Conservation (phyloP, 73 alveolate species). For the Tetrahymena borealis region DNA sequence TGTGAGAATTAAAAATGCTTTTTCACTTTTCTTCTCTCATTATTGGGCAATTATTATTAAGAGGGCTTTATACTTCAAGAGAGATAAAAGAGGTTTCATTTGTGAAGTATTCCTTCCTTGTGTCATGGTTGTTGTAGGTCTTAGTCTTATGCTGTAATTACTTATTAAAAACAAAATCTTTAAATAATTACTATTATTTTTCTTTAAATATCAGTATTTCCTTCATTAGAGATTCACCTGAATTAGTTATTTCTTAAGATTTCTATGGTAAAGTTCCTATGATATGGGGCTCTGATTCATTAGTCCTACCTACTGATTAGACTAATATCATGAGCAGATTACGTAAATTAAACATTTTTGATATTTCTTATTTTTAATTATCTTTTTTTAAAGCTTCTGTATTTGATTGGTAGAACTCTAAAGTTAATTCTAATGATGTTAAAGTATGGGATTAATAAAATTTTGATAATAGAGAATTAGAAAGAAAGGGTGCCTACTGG, state of each 20-base stretch:
- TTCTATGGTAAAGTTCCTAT: too few relatives aligned
- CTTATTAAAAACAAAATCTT: neutral
- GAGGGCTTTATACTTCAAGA: constrained; percentile 63
- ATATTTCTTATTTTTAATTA: neutral
- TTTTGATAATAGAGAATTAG: neutral
- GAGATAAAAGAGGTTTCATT: constrained; percentile 76
- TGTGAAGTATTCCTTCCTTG: constrained; percentile 87
- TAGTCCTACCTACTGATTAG: too few relatives aligned
- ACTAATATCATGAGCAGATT: too few relatives aligned
- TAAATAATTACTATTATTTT: neutral
- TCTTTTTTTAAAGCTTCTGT: neutral
- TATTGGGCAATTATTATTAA: constrained; percentile 62
- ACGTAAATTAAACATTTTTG: too few relatives aligned
- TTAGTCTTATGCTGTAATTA: constrained; percentile 41
- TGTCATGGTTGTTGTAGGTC: constrained; percentile 71
- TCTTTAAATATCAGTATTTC: neutral
- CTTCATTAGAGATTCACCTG: constrained; percentile 44
- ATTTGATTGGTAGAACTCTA: neutral
- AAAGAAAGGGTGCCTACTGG: constrained; percentile 4
- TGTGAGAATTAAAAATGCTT: constrained; percentile 23
- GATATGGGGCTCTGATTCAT: too few relatives aligned
- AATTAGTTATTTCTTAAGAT: constrained; percentile 9
- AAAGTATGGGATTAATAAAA: neutral
- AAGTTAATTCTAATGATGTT: neutral
- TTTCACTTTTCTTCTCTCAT: constrained; percentile 52